Evolutionary conservation across 1,284 basidiomycete genomes (phyloP), one percentile per base, ranked within the genome.

Genomic region (Pisolithus thermaeus): DNA sequence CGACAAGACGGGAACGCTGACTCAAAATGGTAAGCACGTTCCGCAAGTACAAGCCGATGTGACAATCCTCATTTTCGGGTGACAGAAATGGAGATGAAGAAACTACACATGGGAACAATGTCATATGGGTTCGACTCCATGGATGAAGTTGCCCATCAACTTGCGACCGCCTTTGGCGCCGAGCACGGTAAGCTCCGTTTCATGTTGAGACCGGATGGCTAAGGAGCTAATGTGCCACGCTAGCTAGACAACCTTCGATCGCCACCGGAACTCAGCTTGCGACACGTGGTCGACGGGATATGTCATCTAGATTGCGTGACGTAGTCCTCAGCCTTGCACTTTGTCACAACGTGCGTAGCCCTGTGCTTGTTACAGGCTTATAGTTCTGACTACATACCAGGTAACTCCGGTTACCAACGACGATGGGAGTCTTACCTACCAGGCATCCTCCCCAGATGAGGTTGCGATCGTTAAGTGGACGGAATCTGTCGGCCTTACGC

Each of bases 381-480:
- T 6, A 49, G 14, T 48, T 32, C 50, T 46, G 27, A 6, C 3
- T 46, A 45, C n/a, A 12, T 47, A 44, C 4, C 58, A 95, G 92
- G 93, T 98, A 41, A 99, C 96, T 0, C 97, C 97, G 0, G 92
- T 97, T 2, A 81, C 78, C 12, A 93, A 97, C 63, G 96, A 97
- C 61, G 96, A 98, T 61, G 93, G 92, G 6, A 83, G 84, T 0
- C 77, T 97, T 40, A 97, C 95, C 0, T 99, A 99, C 65, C 96
- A 99, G 76, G 97, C 97, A 0, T 96, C 94, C 0, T 98, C 95
- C 1, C 97, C 97, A 0, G 97, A 99, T 64, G 97, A 99, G 73
- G 97, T 98, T 30, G 97, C 97, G 46, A 98, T 99, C 58, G 96
- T 99, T n/a, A 83, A 86, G 58, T 99, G 93, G 93, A 98, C 96